Percentiles rank a stretch among this genome's conserved stretches.
These are phyloP conservation scores for Peziza echinospora DNA, from an alignment of 495 filamentous ascomycete genomes.

Conservation along the genomic window DNA sequence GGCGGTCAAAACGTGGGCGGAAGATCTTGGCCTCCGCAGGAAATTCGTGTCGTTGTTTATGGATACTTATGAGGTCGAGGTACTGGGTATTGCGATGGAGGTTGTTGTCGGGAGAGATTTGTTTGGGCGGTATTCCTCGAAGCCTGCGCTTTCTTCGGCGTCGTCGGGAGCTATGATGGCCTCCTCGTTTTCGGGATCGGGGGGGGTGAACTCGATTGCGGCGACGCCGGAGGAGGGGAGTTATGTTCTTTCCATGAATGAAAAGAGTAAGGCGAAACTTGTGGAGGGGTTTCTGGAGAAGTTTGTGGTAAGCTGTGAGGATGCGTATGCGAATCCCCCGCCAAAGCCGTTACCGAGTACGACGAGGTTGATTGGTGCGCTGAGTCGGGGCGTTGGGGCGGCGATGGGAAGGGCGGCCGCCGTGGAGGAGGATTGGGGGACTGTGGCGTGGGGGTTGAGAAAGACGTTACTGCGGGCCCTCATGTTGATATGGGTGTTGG, in stretches of 20 bases:
- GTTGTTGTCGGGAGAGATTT: constrained; percentile 38
- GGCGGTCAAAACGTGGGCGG: constrained; percentile 24
- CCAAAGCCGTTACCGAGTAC: constrained; percentile 2
- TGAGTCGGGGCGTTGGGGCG: not conserved
- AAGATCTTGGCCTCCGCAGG: constrained; percentile 37
- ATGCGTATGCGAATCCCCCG: constrained; percentile 21
- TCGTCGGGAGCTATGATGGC: not conserved
- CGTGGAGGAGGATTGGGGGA: constrained; percentile 22
- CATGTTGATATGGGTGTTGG: constrained; percentile 38
- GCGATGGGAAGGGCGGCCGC: constrained; percentile 2
- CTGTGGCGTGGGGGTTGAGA: constrained; percentile 27
- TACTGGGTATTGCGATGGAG: constrained; percentile 33
- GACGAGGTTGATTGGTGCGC: constrained; percentile 2
- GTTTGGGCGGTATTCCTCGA: constrained; percentile 4
- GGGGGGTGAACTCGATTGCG: not conserved
- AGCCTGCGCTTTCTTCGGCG: constrained; percentile 1
- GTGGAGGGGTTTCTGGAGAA: constrained; percentile 33
- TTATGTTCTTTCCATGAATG: constrained; percentile 1
- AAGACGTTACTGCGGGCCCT: constrained; percentile 37
- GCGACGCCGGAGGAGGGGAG: not conserved
- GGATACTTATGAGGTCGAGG: constrained; percentile 31
- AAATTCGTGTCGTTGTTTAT: constrained; percentile 38
- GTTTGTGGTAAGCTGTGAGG: constrained; percentile 39
- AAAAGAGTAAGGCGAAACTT: constrained; percentile 23
- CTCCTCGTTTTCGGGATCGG: constrained; percentile 3